Conservation (phyloP, 345 rosid species). For the Lagerstroemia speciosa region DNA sequence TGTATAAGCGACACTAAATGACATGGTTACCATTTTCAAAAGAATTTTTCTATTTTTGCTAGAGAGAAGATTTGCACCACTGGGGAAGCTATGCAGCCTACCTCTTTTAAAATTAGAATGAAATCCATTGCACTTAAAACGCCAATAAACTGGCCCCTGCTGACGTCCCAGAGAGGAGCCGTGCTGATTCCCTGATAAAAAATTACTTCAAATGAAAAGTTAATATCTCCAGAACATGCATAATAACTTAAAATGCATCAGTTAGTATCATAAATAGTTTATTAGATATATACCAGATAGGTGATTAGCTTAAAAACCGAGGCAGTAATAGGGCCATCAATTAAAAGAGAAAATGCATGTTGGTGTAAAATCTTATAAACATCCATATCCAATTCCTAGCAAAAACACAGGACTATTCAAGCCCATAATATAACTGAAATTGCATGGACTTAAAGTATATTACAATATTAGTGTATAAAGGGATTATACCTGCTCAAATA, state of each 20-base stretch:
- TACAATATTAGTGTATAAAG: neutral
- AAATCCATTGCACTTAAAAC: conserved; percentile 62
- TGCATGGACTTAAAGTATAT: neutral
- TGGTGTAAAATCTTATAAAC: neutral
- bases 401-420: neutral
- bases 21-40: neutral
- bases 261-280: neutral
- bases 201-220: neutral
- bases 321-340: neutral
- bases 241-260: neutral
- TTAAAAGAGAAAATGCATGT: neutral
- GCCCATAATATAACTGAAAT: neutral
- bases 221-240: neutral
- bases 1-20: neutral
- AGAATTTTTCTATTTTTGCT: neutral
- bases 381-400: neutral
- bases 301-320: neutral
- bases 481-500: conserved; percentile 72
- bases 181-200: conserved; percentile 48
- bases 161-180: conserved; percentile 71
- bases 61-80: neutral
- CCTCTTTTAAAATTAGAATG: conserved; percentile 68
- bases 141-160: conserved; percentile 56
- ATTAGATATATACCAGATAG: neutral
- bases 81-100: conserved; percentile 10